Conservation (phyloP, 345 rosid genomes). For the Brassica cretica region DNA sequence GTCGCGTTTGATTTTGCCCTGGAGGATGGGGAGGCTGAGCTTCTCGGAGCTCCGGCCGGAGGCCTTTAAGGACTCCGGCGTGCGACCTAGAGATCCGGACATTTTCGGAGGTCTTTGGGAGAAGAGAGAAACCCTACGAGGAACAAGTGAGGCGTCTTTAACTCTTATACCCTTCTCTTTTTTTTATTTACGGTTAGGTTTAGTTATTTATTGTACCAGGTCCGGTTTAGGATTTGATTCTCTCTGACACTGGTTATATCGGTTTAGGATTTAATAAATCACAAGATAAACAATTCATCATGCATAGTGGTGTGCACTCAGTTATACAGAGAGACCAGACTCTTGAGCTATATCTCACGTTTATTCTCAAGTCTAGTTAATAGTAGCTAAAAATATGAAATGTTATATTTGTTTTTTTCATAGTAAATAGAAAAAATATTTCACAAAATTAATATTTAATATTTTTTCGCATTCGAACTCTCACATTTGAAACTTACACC, state of each 20-base stretch:
- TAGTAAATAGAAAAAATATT: too few species aligned
- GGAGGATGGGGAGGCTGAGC: constrained; percentile 65
- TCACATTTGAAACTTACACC: too few species aligned
- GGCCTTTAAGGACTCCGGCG: constrained; percentile 63
- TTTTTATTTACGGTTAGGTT: constrained; percentile 7
- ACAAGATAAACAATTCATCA: too few species aligned
- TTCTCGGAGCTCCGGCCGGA: constrained; percentile 81
- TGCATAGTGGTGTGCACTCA: too few species aligned
- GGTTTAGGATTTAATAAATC: not conserved
- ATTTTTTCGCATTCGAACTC: too few species aligned
- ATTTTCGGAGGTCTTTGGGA: constrained; percentile 11
- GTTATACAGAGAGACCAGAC: too few species aligned
- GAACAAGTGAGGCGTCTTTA: not conserved
- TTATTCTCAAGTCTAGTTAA: too few species aligned
- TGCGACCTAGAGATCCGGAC: constrained; percentile 29
- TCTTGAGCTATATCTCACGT: too few species aligned
- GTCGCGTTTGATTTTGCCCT: constrained; percentile 81
- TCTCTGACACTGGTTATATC: not conserved
- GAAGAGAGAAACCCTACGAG: constrained; percentile 17
- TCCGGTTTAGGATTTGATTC: constrained; percentile 7
- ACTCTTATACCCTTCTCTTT: not conserved
- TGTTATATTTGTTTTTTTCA: too few species aligned
- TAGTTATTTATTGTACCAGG: constrained; percentile 12
- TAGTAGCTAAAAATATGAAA: too few species aligned
- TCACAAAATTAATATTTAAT: too few species aligned